A percentile compares a stretch with the other conserved stretches of the same genome.
phyloP scores from a whole-genome alignment of 352 stramenopile species.

The Phytophthora uliginosa region DNA sequence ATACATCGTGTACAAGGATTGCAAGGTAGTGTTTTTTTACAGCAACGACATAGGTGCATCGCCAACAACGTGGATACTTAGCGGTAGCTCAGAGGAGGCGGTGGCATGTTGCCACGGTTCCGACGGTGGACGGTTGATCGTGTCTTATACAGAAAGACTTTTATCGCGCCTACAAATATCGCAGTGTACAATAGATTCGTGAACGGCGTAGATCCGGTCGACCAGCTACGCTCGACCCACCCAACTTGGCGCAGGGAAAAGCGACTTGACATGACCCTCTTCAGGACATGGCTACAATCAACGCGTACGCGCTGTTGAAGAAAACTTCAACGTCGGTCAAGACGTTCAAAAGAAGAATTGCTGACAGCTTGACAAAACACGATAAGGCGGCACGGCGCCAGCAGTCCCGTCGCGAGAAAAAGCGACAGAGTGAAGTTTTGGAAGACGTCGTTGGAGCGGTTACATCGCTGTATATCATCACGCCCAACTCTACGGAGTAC shows the following conservation, averaged over 20 bases:
- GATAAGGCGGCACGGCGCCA: slow-evolving; percentile 1
- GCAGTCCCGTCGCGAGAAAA: neutral
- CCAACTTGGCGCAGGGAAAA: slow-evolving; percentile 10
- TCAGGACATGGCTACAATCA: slow-evolving; percentile 16
- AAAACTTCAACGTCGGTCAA: neutral
- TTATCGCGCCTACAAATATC: slow-evolving; percentile 4
- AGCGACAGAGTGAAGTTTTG: slow-evolving; percentile 4
- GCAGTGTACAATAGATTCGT: slow-evolving; percentile 18
- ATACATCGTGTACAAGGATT: too few species aligned
- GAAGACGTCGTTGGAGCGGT: slow-evolving; percentile 9
- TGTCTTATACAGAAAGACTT: slow-evolving; percentile 5
- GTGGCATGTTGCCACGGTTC: neutral
- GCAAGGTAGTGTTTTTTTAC: too few species aligned
- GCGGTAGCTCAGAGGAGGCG: neutral
- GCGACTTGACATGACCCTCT: slow-evolving; percentile 12
- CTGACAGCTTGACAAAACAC: slow-evolving; percentile 9
- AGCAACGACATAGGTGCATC: too few species aligned
- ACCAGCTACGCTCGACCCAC: slow-evolving; percentile 8
- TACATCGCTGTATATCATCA: slow-evolving; percentile 20
- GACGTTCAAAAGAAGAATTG: neutral
- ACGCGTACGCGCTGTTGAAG: slow-evolving; percentile 4
- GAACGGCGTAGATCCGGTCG: slow-evolving; percentile 14
- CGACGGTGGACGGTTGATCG: too few species aligned
- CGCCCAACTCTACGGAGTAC: slow-evolving; percentile 8
- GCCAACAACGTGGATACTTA: neutral